A percentile compares a stretch with the other conserved stretches of the same genome.
Evolutionary conservation across 1,284 basidiomycete genomes (phyloP).

Genomic region (Testicularia cyperi): DNA sequence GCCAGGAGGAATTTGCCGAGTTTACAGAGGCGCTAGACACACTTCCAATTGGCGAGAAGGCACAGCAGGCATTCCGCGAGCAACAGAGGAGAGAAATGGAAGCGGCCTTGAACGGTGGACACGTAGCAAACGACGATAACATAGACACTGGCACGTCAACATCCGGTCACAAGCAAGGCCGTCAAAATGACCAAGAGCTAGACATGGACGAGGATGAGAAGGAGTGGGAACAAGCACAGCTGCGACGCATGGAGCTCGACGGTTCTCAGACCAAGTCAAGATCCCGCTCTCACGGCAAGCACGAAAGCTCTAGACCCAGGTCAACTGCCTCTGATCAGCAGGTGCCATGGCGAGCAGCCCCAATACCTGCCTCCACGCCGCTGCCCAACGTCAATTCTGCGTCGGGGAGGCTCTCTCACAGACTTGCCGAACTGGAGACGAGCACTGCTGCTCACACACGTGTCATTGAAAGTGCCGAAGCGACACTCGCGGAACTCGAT

Average conservation of each 20-base stretch:
- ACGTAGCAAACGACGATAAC: not conserved
- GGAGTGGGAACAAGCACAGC: slow-evolving; percentile 58
- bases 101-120: slow-evolving; percentile 25
- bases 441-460: slow-evolving; percentile 18
- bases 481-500: slow-evolving; percentile 24
- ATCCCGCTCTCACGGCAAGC: not conserved
- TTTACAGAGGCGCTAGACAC: slow-evolving; percentile 53
- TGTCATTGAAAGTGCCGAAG: slow-evolving; percentile 11
- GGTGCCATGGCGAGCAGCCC: slow-evolving; percentile 38
- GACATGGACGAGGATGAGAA: slow-evolving; percentile 71
- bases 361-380: slow-evolving; percentile 34
- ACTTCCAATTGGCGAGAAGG: slow-evolving; percentile 43
- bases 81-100: slow-evolving; percentile 34
- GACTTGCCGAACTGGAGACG: slow-evolving; percentile 25
- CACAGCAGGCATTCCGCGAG: slow-evolving; percentile 21
- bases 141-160: no score
- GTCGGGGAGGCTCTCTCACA: slow-evolving; percentile 29
- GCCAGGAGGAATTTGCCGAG: slow-evolving; percentile 53
- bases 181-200: slow-evolving; percentile 76
- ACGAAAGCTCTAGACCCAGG: slow-evolving; percentile 37
- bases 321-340: no score
- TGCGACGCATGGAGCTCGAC: slow-evolving; percentile 28
- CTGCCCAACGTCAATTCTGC: slow-evolving; percentile 45
- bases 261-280: slow-evolving; percentile 1
- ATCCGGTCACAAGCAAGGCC: no score